These are phyloP conservation scores for Metschnikowia amazonensis DNA, from an alignment of 805 yeast genomes.

Conservation along the genomic window DNA sequence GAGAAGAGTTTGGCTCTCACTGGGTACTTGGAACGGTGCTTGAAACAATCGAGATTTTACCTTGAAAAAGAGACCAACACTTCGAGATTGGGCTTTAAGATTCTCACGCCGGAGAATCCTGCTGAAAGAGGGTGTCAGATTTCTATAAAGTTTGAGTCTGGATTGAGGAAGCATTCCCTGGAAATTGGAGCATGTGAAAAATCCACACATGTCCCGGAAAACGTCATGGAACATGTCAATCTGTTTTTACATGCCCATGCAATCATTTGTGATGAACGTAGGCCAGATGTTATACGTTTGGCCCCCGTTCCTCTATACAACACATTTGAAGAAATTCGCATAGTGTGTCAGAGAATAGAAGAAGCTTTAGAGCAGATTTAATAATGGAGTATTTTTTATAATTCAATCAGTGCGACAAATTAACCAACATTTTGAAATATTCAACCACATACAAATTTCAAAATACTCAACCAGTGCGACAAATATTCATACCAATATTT, in stretches of 20 bases:
- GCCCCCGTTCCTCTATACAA: conserved; percentile 87
- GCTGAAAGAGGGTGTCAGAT: conserved; percentile 76
- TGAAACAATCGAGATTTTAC: conserved; percentile 48
- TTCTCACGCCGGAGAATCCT: conserved; percentile 64
- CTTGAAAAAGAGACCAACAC: conserved; percentile 22
- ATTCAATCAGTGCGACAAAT: too few species aligned
- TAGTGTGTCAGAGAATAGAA: conserved; percentile 44
- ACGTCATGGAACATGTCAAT: conserved; percentile 62
- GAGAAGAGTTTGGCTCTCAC: conserved; percentile 58
- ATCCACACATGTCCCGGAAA: too few species aligned
- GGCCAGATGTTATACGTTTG: conserved; percentile 86
- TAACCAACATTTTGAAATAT: too few species aligned
- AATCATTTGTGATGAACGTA: conserved; percentile 80
- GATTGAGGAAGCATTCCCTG: too few species aligned
- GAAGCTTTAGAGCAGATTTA: conserved; percentile 27
- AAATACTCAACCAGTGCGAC: too few species aligned
- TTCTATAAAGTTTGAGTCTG: conserved; percentile 59
- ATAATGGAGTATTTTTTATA: neutral
- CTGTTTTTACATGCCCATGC: conserved; percentile 51
- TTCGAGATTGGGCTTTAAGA: conserved; percentile 47
- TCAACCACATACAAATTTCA: too few species aligned
- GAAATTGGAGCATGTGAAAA: neutral
- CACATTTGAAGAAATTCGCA: conserved; percentile 59
- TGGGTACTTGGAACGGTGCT: conserved; percentile 45
- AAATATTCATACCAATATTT: too few species aligned